Percentiles rank a stretch among this genome's conserved stretches.
Evolutionary conservation across 2,329 filamentous ascomycete species (phyloP).

Genomic region (Stylonectria norvegica): DNA sequence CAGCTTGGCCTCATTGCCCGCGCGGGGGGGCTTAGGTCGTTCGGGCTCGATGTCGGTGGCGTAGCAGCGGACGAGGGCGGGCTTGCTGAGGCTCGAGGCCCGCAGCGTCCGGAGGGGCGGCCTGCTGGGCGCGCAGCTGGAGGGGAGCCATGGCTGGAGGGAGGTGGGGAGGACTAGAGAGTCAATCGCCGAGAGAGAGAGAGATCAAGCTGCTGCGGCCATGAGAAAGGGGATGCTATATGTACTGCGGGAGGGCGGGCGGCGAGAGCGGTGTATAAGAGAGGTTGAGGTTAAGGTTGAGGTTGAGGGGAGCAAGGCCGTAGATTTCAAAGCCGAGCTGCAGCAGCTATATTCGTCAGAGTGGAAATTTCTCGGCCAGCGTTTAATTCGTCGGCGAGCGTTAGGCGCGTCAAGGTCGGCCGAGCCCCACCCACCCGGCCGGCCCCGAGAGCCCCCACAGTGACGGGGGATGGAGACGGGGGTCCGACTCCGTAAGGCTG

Average conservation of each 20-base stretch:
- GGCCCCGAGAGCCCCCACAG: neutral
- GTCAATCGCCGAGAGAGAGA: conserved; percentile 9
- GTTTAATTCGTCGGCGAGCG: too few species aligned
- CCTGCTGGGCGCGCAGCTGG: conserved; percentile 30
- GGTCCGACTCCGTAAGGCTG: neutral
- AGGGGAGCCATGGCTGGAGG: conserved; percentile 31
- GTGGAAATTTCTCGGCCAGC: conserved; percentile 4
- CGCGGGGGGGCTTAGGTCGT: conserved; percentile 28
- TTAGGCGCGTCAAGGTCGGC: neutral
- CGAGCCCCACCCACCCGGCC: conserved; percentile 1
- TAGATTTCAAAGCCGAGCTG: conserved; percentile 2
- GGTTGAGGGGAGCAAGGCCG: conserved; percentile 1
- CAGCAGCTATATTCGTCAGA: too few species aligned
- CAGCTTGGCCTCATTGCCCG: conserved; percentile 37
- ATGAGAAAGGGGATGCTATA: neutral
- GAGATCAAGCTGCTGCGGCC: conserved; percentile 2
- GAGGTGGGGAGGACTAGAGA: neutral
- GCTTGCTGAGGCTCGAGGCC: conserved; percentile 15
- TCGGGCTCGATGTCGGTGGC: conserved; percentile 37
- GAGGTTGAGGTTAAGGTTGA: conserved; percentile 2
- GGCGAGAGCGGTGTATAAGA: conserved; percentile 3
- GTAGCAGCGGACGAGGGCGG: conserved; percentile 28
- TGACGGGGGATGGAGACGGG: neutral
- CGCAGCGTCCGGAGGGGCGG: conserved; percentile 31
- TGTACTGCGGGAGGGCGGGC: neutral